These are phyloP conservation scores for Aspergillus cejpii DNA, from an alignment of 2,329 filamentous ascomycete genomes.

Conservation along the genomic window DNA sequence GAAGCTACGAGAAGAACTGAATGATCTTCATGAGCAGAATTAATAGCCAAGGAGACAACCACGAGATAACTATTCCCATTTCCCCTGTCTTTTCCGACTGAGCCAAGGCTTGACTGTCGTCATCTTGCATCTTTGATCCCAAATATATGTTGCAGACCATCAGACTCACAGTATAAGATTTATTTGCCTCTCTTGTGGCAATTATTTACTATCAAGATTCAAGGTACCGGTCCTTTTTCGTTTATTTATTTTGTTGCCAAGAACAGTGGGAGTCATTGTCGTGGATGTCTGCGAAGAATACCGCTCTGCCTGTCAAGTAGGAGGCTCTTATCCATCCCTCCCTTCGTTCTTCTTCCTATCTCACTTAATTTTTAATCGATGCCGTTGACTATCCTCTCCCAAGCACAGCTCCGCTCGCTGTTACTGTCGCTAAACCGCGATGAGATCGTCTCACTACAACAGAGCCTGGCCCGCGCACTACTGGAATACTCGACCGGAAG, in stretches of 20 bases:
- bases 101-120: background rate
- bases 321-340: too few species aligned
- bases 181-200: background rate
- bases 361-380: too few species aligned
- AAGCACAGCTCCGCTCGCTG: slow-evolving; percentile 50
- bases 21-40: too few species aligned
- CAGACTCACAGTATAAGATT: background rate
- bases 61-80: too few species aligned
- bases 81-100: too few species aligned
- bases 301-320: background rate
- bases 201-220: background rate
- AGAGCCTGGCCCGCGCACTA: slow-evolving; percentile 53
- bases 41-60: too few species aligned
- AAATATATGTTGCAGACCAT: background rate
- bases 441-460: slow-evolving; percentile 53
- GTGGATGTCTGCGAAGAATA: background rate
- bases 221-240: background rate
- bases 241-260: background rate
- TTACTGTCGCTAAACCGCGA: slow-evolving; percentile 51
- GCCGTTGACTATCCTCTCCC: slow-evolving; percentile 55
- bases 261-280: background rate
- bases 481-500: slow-evolving; percentile 60
- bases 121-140: too few species aligned
- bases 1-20: too few species aligned
- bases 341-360: background rate